phyloP scores from a whole-genome alignment of 1,284 basidiomycete genomes.

The Cutaneotrichosporon sp. region DNA sequence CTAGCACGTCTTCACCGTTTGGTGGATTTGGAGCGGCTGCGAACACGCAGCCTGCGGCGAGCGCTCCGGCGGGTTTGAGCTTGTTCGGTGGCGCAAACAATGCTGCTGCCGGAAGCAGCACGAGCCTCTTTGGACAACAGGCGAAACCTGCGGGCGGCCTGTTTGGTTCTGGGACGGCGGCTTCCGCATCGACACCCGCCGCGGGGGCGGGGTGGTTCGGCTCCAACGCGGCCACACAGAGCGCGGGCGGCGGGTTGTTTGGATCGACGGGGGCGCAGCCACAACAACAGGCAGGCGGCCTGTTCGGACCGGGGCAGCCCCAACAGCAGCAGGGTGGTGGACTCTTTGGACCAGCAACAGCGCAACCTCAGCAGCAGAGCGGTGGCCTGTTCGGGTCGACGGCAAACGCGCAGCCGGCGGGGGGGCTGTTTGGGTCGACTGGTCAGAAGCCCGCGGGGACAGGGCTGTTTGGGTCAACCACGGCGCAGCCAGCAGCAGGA shows the following conservation, averaged over 20 bases:
- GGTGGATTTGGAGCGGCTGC: constrained; percentile 15
- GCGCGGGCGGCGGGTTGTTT: constrained; percentile 25
- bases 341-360: constrained; percentile 44
- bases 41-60: constrained; percentile 2
- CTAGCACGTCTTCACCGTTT: constrained; percentile 13
- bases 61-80: neutral
- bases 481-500: constrained; percentile 14
- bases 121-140: constrained; percentile 16
- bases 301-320: constrained; percentile 45
- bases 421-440: constrained; percentile 58
- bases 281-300: constrained; percentile 59
- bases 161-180: constrained; percentile 29
- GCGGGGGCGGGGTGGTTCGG: constrained; percentile 16
- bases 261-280: constrained; percentile 33
- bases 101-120: constrained; percentile 3
- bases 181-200: constrained; percentile 16
- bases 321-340: constrained; percentile 41
- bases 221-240: constrained; percentile 10
- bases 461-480: constrained; percentile 25
- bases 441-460: constrained; percentile 17
- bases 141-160: constrained; percentile 13
- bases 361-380: constrained; percentile 28
- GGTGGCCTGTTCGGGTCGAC: constrained; percentile 47
- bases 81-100: constrained; percentile 14
- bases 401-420: constrained; percentile 24